Evolutionary conservation across 2,329 filamentous ascomycete genomes (phyloP).

Genomic region (Cercospora nicotianae): DNA sequence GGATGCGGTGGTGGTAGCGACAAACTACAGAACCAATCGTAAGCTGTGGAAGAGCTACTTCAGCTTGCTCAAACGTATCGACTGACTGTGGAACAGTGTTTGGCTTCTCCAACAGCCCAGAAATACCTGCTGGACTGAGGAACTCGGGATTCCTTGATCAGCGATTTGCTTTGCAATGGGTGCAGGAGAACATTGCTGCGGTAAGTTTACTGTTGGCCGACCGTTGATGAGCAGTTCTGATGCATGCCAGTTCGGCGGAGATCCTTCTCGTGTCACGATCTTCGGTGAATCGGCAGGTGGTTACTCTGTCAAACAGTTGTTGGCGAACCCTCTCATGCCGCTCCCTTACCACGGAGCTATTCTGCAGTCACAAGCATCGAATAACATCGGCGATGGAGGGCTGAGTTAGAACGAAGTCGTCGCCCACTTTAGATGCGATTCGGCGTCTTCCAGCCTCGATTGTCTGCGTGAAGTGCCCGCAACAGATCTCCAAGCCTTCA

Average conservation of each 20-base stretch:
- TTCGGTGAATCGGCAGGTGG: constrained; percentile 28
- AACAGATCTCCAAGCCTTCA: constrained; percentile 13
- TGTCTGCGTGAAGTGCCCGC: constrained; percentile 20
- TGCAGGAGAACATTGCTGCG: constrained; percentile 39
- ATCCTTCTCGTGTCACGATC: constrained; percentile 48
- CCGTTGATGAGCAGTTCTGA: background rate
- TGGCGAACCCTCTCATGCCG: constrained; percentile 19
- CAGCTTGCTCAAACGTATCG: background rate
- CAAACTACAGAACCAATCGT: constrained; percentile 40
- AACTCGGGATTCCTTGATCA: constrained; percentile 44
- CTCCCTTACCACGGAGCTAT: constrained; percentile 27
- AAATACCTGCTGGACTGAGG: constrained; percentile 37
- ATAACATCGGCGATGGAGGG: background rate
- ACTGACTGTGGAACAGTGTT: constrained; percentile 35
- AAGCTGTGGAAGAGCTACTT: background rate
- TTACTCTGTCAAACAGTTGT: constrained; percentile 16
- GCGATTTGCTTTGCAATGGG: constrained; percentile 41
- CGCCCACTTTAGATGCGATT: constrained; percentile 14
- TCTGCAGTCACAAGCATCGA: constrained; percentile 16
- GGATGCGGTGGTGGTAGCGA: constrained; percentile 39
- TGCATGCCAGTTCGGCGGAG: constrained; percentile 49
- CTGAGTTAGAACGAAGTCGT: constrained; percentile 14
- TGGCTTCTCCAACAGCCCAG: constrained; percentile 43
- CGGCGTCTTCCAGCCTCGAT: background rate
- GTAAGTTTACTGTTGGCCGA: background rate